Percentiles rank a stretch among this genome's conserved stretches.
phyloP scores from a whole-genome alignment of 2,329 filamentous ascomycete species.

The Fusarium palustre region DNA sequence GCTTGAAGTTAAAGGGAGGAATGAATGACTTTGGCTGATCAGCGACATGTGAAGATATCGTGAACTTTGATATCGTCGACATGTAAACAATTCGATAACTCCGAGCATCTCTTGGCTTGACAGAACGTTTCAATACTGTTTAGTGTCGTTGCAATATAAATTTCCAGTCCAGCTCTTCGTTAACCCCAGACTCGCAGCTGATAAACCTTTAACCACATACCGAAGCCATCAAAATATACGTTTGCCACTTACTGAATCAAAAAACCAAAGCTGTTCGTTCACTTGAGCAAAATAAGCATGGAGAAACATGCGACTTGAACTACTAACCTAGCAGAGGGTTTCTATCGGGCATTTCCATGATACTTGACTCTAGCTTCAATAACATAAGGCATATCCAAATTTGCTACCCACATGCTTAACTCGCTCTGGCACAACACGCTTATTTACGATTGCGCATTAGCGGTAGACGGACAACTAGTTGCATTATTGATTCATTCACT shows the following conservation, averaged over 20 bases:
- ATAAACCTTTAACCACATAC: conserved; percentile 13
- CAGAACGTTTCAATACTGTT: no score
- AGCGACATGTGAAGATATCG: background rate
- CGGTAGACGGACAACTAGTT: background rate
- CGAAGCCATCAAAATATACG: conserved; percentile 7
- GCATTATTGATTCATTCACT: conserved; percentile 24
- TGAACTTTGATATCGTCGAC: background rate
- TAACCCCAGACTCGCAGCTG: conserved; percentile 2
- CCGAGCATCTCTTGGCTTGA: background rate
- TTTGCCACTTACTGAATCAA: conserved; percentile 8
- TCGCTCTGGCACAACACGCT: background rate
- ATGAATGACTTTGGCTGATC: conserved; percentile 32
- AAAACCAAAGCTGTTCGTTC: background rate
- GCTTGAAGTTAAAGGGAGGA: conserved; percentile 28
- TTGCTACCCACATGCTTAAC: background rate
- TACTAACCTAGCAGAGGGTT: background rate
- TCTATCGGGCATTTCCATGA: conserved; percentile 23
- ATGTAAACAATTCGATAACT: background rate
- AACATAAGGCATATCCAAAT: background rate
- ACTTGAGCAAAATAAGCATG: background rate
- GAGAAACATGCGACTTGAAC: background rate
- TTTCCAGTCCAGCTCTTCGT: background rate
- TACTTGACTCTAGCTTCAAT: background rate
- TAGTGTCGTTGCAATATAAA: background rate
- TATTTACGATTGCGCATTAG: background rate